phyloP scores from a whole-genome alignment of 1,284 basidiomycete genomes.

The Cystobasidium sp. region DNA sequence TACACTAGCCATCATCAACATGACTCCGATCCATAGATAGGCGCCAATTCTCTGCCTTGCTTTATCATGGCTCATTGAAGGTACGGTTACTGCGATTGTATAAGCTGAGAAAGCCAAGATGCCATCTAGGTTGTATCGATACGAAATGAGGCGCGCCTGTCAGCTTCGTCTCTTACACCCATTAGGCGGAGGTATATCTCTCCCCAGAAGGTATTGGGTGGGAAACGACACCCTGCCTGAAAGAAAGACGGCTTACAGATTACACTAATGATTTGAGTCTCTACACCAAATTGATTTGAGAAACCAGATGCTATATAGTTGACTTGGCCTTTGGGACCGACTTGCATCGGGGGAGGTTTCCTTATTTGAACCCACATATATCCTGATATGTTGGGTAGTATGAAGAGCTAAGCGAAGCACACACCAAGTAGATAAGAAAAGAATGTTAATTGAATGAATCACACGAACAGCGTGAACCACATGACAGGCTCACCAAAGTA shows the following conservation, averaged over 20 bases:
- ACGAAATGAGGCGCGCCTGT: background rate
- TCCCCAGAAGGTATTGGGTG: no score
- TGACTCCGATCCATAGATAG: constrained; percentile 84
- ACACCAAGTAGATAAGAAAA: no score
- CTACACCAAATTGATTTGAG: constrained; percentile 88
- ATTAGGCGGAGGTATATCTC: no score
- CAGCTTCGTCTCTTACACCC: no score
- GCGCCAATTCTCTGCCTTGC: constrained; percentile 79
- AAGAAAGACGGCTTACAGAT: constrained; percentile 72
- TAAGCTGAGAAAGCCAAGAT: constrained; percentile 78
- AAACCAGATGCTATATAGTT: constrained; percentile 86
- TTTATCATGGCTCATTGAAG: constrained; percentile 71
- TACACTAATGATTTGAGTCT: constrained; percentile 82
- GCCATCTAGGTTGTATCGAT: constrained; percentile 69
- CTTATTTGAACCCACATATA: constrained; percentile 98
- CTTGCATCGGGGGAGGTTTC: constrained; percentile 71
- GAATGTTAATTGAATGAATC: background rate
- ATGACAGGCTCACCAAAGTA: constrained; percentile 61
- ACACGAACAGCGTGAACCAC: background rate
- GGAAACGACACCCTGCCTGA: no score
- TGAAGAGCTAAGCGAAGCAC: constrained; percentile 57
- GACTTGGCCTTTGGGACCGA: constrained; percentile 60
- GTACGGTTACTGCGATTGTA: constrained; percentile 80
- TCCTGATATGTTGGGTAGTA: constrained; percentile 82
- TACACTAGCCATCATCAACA: constrained; percentile 83